phyloP scores from a whole-genome alignment of 1,139 yeast species.

The Tardiomyces blankii region DNA sequence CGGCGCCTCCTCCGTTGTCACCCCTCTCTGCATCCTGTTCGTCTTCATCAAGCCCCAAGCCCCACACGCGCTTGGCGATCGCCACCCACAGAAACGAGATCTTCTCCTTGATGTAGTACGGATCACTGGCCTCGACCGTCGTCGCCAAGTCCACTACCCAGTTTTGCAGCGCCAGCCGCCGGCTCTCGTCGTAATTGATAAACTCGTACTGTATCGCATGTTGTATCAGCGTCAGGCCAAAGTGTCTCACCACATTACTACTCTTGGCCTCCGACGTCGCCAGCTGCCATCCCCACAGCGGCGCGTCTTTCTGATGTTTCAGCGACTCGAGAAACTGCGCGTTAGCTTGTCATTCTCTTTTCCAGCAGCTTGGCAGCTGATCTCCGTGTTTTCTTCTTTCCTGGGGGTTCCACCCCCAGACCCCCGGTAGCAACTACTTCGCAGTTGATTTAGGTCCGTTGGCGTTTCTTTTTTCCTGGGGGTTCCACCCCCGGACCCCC shows the following conservation, averaged over 20 bases:
- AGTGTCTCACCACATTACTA: conserved; percentile 71
- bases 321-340: conserved; percentile 56
- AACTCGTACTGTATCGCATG: conserved; percentile 52
- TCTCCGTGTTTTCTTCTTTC: background rate
- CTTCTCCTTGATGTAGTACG: conserved; percentile 84
- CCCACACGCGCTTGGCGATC: conserved; percentile 91
- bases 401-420: no score
- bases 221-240: conserved; percentile 73
- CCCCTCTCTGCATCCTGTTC: background rate
- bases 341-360: conserved; percentile 14
- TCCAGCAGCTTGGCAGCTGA: no score
- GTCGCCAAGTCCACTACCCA: conserved; percentile 78
- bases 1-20: conserved; percentile 9
- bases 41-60: conserved; percentile 22
- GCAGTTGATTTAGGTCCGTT: no score
- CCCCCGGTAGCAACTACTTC: no score
- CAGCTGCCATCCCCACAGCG: conserved; percentile 85
- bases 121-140: conserved; percentile 52
- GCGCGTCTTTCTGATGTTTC: conserved; percentile 71
- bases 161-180: conserved; percentile 55
- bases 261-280: conserved; percentile 46
- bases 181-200: conserved; percentile 50
- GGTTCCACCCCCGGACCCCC: no score
- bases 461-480: no score
- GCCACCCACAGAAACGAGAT: conserved; percentile 86